These are phyloP conservation scores for Bryoerythrophyllum caledonicum DNA, from an alignment of 225 moss, liverwort and hornwort genomes.

Conservation along the genomic window DNA sequence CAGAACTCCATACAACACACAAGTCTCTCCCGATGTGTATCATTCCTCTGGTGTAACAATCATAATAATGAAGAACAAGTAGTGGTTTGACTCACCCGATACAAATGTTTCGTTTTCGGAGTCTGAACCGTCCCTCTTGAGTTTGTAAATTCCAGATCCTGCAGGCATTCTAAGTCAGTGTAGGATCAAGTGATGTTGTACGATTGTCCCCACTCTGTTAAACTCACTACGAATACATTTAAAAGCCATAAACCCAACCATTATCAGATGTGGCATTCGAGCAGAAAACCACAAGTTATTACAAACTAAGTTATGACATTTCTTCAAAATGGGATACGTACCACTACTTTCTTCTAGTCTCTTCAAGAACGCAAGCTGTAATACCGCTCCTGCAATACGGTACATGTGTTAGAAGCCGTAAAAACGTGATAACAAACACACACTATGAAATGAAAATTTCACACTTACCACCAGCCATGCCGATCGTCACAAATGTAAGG, in stretches of 20 bases:
- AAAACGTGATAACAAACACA: slow-evolving; percentile 14
- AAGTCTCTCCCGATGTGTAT: background rate
- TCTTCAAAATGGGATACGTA: slow-evolving; percentile 24
- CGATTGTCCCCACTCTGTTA: background rate
- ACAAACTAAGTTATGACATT: background rate
- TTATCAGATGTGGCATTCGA: background rate
- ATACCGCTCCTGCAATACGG: slow-evolving; percentile 50
- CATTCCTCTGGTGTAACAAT: slow-evolving; percentile 4
- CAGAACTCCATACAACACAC: slow-evolving; percentile 8
- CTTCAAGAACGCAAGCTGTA: slow-evolving; percentile 62
- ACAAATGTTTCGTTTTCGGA: slow-evolving; percentile 48
- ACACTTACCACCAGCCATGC: slow-evolving; percentile 66
- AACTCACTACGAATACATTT: slow-evolving; percentile 8
- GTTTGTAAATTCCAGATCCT: slow-evolving; percentile 38
- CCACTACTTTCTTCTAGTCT: slow-evolving; percentile 58
- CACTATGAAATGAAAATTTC: background rate
- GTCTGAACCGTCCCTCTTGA: slow-evolving; percentile 32
- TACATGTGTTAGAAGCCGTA: slow-evolving; percentile 6
- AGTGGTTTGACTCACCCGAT: slow-evolving; percentile 39
- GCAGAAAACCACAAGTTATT: slow-evolving; percentile 7
- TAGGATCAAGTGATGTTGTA: background rate
- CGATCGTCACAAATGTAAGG: slow-evolving; percentile 62
- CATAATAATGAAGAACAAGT: slow-evolving; percentile 9
- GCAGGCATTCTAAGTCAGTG: slow-evolving; percentile 24
- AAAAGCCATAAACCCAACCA: background rate